Percentiles rank a stretch among this genome's conserved stretches.
Evolutionary conservation across 345 rosid genomes (phyloP).

Genomic region (Citrus trifoliata): DNA sequence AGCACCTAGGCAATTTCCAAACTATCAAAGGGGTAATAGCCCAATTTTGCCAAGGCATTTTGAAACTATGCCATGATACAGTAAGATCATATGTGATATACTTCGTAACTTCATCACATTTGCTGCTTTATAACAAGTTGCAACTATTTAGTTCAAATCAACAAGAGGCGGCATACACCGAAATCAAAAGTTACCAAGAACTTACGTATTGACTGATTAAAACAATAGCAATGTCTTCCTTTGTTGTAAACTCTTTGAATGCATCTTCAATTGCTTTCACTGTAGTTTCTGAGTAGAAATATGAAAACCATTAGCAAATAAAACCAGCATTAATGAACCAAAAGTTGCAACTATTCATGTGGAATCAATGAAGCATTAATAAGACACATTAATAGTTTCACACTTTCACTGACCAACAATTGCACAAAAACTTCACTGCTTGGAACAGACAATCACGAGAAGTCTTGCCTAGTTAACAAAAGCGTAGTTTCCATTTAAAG

Average conservation of each 20-base stretch:
- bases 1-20: background rate
- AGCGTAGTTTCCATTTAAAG: too few relatives aligned
- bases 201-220: slow-evolving; percentile 86
- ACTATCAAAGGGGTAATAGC: background rate
- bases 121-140: background rate
- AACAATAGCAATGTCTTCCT: slow-evolving; percentile 74
- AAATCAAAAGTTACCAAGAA: slow-evolving; percentile 14
- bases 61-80: background rate
- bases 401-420: background rate
- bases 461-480: too few relatives aligned
- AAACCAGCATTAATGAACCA: background rate
- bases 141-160: background rate
- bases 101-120: background rate
- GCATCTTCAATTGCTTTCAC: slow-evolving; percentile 82
- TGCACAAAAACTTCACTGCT: background rate
- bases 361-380: background rate
- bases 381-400: background rate
- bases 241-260: slow-evolving; percentile 76
- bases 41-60: background rate
- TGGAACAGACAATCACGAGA: background rate
- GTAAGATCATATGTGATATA: background rate
- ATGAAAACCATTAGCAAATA: slow-evolving; percentile 2
- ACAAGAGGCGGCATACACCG: background rate
- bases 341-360: too few relatives aligned
- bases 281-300: slow-evolving; percentile 54